Base-by-base conservation (phyloP, 148 eudicot genomes). In the Linanthus parryae region DNA sequence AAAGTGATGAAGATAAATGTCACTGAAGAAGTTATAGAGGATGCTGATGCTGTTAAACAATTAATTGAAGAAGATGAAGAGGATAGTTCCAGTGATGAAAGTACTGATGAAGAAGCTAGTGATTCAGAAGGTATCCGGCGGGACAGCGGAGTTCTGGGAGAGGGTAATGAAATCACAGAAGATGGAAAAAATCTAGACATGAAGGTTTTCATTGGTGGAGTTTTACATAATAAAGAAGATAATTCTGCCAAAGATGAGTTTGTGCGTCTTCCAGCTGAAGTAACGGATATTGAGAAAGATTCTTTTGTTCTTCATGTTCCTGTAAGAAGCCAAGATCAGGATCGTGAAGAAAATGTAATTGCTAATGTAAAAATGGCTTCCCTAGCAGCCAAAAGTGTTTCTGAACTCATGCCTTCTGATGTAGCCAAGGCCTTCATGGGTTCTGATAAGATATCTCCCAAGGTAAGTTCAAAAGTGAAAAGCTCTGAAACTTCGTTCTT, bases 351-450 rank as follows among this genome's bases (percentile, higher is more conserved):
- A 58, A 73, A 59, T 54, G 23, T 63, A 46, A 68, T 66, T 14
- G 47, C 92, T 25, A 75, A 74, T 23, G 72, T 59, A 57, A 78
- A 80, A 60, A 74, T 80, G 54, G 85, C 88, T 25, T 78, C 94
- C 40, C 50, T 77, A 40, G 72, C 85, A 61, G 72, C 78, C 54
- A 77, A 75, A 71, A 77, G 83, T 23, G 65, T 79, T 65, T 67
- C 96, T 56, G 88, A 92, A 44, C 85, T 92, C 36, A 88, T 88
- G 96, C 96, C 99, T 61, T 74, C 95, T 69, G 99, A 88, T 53
- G 79, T 92, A 23, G 96, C 88, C 56, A 92, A 88, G 70, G 82
- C 81, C 48, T 84, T 92, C 57, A 57, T 66, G 72, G 67, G 73
- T 50, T 58, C 81, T 49, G 80, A 80, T 61, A 82, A 82, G 64